Evolutionary conservation across 75 land plant genomes (phyloP), one percentile per base, ranked within the genome.

Genomic region (Cryptomeria japonica): DNA sequence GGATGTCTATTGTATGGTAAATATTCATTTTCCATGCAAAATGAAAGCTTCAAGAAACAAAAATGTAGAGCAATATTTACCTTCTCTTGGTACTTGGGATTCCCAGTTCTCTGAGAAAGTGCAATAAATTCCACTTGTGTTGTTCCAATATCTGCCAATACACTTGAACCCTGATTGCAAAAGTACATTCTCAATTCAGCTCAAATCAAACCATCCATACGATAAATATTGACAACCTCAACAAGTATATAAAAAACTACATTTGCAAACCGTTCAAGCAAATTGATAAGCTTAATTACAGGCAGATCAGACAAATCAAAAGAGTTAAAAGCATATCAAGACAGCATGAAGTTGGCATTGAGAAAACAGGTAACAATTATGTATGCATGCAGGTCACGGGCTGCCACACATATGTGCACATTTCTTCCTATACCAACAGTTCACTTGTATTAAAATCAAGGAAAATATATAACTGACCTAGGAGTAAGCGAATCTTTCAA

Each of bases 91-190:
- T 97, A 97, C 85, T 91, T 94, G 19, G 95, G 96, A 79, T 97
- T 93, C 78, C 97, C 96, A 49, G 97, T 95, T 88, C 99, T 93
- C 87, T 97, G 97, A 9, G 97, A 95, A 75, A 97, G 91, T 78
- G 92, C 97, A 90, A 97, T 96, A 78, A 97, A 95, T 78, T 97
- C 99, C 56, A 97, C 90, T 86, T 97, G 99, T 88, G 96, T 97
- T 32, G 99, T 97, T 88, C 96, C 97, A 80, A 95, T 89, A 91
- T 97, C 97, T 42, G 99, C 99, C 47, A 97, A 91, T 61, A 96
- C 94, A 87, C 99, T 97, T 15, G 94, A 88, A 68, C 97, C 97
- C 99, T 97, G 90, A 25, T 39, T 46, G 83, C 22, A 77, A 80
- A 80, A 80, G 44, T 42, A 31, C 47, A 41, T 80, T 41, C 83